Conservation (phyloP, 257 asterid genomes). For the Ilex aquifolium region DNA sequence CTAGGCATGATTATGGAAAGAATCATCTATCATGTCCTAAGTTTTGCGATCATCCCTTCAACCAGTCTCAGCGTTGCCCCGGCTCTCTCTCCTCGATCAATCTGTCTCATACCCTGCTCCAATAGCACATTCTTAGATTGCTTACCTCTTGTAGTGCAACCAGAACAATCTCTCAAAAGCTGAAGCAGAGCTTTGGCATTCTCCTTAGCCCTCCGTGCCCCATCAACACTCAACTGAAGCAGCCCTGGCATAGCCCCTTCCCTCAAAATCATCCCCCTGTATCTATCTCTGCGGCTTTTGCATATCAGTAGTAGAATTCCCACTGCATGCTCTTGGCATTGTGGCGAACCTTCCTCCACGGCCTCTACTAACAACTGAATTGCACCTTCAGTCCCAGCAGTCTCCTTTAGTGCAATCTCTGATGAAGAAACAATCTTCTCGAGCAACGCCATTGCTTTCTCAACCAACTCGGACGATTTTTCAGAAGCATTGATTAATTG, state of each 20-base stretch:
- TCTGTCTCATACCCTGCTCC: conserved; percentile 67
- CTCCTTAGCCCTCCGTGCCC: conserved; percentile 54
- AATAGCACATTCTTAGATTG: conserved; percentile 36
- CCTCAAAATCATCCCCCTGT: conserved; percentile 58
- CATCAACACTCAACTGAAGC: conserved; percentile 70
- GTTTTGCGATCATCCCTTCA: conserved; percentile 85
- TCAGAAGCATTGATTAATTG: conserved; percentile 29
- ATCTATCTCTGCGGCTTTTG: conserved; percentile 50
- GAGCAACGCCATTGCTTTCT: conserved; percentile 50
- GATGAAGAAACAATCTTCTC: conserved; percentile 54
- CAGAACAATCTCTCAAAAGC: conserved; percentile 57
- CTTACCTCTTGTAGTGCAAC: conserved; percentile 23
- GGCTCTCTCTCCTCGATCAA: conserved; percentile 54
- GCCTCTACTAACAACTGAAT: conserved; percentile 61
- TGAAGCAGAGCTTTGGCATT: conserved; percentile 61
- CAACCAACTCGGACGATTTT: conserved; percentile 50
- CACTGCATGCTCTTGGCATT: conserved; percentile 62
- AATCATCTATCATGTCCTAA: conserved; percentile 60
- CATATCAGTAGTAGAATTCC: conserved; percentile 49
- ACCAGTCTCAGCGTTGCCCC: conserved; percentile 47
- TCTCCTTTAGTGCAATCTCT: conserved; percentile 47
- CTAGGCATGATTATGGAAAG: background rate
- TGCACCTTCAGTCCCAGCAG: conserved; percentile 33
- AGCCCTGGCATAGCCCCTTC: conserved; percentile 83
- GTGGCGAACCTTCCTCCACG: conserved; percentile 65